These are phyloP conservation scores for Pisolithus thermaeus DNA, from an alignment of 1,284 basidiomycete species.

Conservation along the genomic window DNA sequence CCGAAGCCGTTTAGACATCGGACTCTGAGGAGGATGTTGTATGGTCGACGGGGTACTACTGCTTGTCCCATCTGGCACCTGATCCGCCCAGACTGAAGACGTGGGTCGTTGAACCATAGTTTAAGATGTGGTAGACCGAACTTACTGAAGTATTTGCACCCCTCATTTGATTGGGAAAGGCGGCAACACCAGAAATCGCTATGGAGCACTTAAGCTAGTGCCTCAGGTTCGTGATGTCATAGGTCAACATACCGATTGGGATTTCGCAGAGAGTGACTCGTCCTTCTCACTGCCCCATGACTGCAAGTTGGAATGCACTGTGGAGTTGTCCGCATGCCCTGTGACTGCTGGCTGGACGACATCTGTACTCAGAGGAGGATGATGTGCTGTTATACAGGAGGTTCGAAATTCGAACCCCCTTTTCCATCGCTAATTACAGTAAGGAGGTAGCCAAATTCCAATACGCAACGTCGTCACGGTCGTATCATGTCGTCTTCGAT, in stretches of 20 bases:
- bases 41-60: too few relatives aligned
- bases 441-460: neutral
- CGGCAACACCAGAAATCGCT: slow-evolving; percentile 33
- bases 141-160: slow-evolving; percentile 36
- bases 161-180: neutral
- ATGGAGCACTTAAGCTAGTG: neutral
- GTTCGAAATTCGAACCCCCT: too few relatives aligned
- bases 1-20: slow-evolving; percentile 3
- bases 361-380: too few relatives aligned
- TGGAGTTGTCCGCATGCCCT: slow-evolving; percentile 5
- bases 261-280: slow-evolving; percentile 26
- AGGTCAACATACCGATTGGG: slow-evolving; percentile 26
- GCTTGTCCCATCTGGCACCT: slow-evolving; percentile 5
- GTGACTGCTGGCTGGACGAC: neutral
- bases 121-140: neutral
- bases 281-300: slow-evolving; percentile 20
- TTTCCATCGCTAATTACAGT: neutral
- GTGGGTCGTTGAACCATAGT: neutral
- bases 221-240: neutral
- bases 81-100: slow-evolving; percentile 34
- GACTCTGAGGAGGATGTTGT: slow-evolving; percentile 1
- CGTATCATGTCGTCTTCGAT: slow-evolving; percentile 19
- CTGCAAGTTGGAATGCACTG: slow-evolving; percentile 15
- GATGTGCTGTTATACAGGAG: too few relatives aligned
- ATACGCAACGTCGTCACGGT: neutral